Percentiles rank a stretch among this genome's conserved stretches.
These are phyloP conservation scores for Microglena sp. DNA, from an alignment of 139 green algal species.

Conservation along the genomic window DNA sequence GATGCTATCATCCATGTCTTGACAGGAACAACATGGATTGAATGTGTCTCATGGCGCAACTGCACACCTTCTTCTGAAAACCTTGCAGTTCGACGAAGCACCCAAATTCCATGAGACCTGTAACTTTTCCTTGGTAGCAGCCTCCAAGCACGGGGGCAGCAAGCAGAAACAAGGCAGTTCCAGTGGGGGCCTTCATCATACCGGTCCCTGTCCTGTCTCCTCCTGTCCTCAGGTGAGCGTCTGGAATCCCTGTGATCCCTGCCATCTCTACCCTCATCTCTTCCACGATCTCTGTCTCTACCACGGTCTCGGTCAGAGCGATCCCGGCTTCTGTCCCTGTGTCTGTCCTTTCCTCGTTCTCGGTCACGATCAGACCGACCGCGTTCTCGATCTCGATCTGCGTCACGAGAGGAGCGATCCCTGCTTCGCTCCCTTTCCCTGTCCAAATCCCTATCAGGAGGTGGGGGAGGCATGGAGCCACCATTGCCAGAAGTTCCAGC, in stretches of 20 bases:
- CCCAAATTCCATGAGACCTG: slow-evolving; percentile 88
- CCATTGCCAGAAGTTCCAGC: neutral
- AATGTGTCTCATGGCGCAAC: too few species aligned
- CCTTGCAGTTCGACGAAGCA: slow-evolving; percentile 89
- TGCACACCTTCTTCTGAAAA: slow-evolving; percentile 34
- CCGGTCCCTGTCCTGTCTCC: too few species aligned
- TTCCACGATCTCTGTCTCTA: slow-evolving; percentile 13
- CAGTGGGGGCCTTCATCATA: too few species aligned
- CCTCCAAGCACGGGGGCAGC: slow-evolving; percentile 60
- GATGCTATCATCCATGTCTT: too few species aligned
- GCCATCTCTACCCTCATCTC: slow-evolving; percentile 12
- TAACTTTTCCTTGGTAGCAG: slow-evolving; percentile 65
- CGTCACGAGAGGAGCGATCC: neutral
- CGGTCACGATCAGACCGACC: neutral
- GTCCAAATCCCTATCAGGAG: slow-evolving; percentile 7
- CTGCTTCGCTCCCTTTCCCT: slow-evolving; percentile 9
- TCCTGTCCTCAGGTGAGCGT: too few species aligned
- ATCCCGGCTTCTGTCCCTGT: slow-evolving; percentile 15
- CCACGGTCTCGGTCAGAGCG: slow-evolving; percentile 4
- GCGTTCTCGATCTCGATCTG: slow-evolving; percentile 6
- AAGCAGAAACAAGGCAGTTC: too few species aligned
- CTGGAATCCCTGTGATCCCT: too few species aligned
- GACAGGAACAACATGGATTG: too few species aligned
- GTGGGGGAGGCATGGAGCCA: neutral
- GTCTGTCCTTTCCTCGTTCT: slow-evolving; percentile 1